Evolutionary conservation across 305 asterid genomes (phyloP), one percentile per base, ranked within the genome.

Genomic region (Fraxinus albicans): DNA sequence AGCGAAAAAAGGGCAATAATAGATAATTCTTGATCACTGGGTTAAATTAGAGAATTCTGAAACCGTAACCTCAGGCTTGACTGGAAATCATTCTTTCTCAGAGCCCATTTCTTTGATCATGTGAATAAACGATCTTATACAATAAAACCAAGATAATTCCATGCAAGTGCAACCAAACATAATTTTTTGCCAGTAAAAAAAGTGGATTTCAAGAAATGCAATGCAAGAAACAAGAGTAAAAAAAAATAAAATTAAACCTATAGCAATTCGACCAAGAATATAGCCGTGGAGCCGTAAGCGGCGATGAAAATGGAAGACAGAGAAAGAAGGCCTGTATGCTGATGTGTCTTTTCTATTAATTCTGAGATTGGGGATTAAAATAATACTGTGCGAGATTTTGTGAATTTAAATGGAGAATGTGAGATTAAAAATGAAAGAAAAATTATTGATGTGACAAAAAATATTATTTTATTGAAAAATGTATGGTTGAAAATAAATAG

Each of bases 281-380:
- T 84, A 79, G 85, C 70, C 4, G 31, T 21, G 70, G 80, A 84
- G 90, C 63, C 83, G 88, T 83, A 86, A 85, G 88, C 87, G 75
- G 79, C 8, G 79, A 25, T 72, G 76, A 60, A 8, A 60, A 8
- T 7, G 70, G 70, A 3, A 60, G 67, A 58, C 2, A 21, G 70
- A 60, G 70, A 60, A 13, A 12, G 55, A 1, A 1, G 4, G n/a
- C 27, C 27, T 7, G 69, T 21, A 58, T 8, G 69, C 69, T 58
- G 69, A 58, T 21, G 69, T 58, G 69, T 58, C 69, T 58, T 58
- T 58, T 58, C 69, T 58, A 19, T 58, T 58, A 19, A 19, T 58
- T 58, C 29, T 58, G 29, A 58, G 69, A 58, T 6, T 7, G 31
- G 31, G 27, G 31, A 55, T 55, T 55, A 15, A 50, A 50, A 17